Evolutionary conservation across 495 filamentous ascomycete species (phyloP), one percentile per base, ranked within the genome.

Genomic region (Coniosporium apollinis): DNA sequence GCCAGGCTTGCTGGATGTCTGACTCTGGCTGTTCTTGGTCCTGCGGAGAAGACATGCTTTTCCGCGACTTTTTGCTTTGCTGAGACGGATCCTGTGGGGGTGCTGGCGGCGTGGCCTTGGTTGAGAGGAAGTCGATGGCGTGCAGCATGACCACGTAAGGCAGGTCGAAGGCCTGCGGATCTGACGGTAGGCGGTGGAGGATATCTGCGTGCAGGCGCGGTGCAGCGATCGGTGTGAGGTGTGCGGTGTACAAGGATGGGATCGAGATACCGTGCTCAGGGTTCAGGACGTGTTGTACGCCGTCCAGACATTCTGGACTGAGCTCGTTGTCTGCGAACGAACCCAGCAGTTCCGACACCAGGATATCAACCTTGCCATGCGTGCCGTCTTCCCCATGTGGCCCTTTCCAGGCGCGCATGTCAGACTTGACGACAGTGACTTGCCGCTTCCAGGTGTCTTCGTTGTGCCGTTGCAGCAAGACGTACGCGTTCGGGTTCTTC

Each of bases 401-500:
- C 0, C 91, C 91, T 47, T 80, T 82, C 91, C 89, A 99, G 24
- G 75, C 72, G 20, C 89, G 75, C 89, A 99, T 99, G 54, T 99
- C 89, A 2, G 85, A 92, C 52, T 92, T 87, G 25, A 94, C 79
- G 5, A 99, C 67, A 0, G 67, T 82, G 3, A 91, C 89, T 18
- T 66, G 65, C 15, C 70, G 69, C 34, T 56, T 61, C 89, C 89
- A 99, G 26, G 68, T 65, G 1, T 59, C 60, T 46, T 76, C 67
- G 49, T 99, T 99, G 42, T 89, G 80, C 13, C 77, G 65, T 32
- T 92, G 74, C 11, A 99, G 69, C 36, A 94, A 70, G 28, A 99
- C 84, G 49, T 82, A 94, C 3, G 89, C 89, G 55, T 96, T 94
- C 1, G 82, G 87, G 47, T 99, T 99, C 67, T 99, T 99, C 59